Evolutionary conservation across 23 red algal species (phyloP).

Genomic region (Agarophyton chilense): DNA sequence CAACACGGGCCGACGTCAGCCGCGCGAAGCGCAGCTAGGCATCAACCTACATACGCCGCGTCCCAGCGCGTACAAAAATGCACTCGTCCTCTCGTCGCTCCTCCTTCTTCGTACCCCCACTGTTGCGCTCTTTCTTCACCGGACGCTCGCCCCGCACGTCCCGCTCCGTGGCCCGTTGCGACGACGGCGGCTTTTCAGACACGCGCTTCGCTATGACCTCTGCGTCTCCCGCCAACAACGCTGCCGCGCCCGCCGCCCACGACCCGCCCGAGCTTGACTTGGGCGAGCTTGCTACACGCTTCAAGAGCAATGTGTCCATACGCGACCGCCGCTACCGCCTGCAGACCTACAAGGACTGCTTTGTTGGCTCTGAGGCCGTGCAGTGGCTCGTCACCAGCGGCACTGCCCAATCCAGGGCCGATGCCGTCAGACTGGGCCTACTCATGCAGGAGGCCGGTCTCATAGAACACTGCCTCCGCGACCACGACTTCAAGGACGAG

Average conservation of each 20-base stretch:
- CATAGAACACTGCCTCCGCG: slow-evolving; percentile 73
- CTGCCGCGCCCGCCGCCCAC: background rate
- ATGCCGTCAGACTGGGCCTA: slow-evolving; percentile 75
- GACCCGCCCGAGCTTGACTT: slow-evolving; percentile 7
- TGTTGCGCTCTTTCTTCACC: background rate
- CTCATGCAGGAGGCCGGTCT: slow-evolving; percentile 51
- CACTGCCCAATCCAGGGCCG: slow-evolving; percentile 7
- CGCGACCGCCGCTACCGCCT: slow-evolving; percentile 67
- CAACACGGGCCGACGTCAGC: too few relatives aligned
- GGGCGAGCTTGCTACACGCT: slow-evolving; percentile 9
- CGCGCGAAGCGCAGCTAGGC: too few relatives aligned
- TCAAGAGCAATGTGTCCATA: slow-evolving; percentile 56
- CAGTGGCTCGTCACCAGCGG: slow-evolving; percentile 62
- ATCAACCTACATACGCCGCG: too few relatives aligned
- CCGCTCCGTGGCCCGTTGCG: background rate
- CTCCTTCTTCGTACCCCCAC: background rate
- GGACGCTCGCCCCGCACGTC: background rate
- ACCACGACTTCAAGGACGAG: slow-evolving; percentile 73
- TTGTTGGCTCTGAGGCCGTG: slow-evolving; percentile 73
- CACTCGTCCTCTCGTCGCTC: background rate
- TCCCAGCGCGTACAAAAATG: background rate
- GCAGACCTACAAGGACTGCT: slow-evolving; percentile 53
- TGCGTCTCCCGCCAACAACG: background rate
- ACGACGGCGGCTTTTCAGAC: background rate
- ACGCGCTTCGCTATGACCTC: slow-evolving; percentile 6